Base-by-base conservation (phyloP, 2,329 filamentous ascomycete genomes). In the Tolypocladium inflatum region DNA sequence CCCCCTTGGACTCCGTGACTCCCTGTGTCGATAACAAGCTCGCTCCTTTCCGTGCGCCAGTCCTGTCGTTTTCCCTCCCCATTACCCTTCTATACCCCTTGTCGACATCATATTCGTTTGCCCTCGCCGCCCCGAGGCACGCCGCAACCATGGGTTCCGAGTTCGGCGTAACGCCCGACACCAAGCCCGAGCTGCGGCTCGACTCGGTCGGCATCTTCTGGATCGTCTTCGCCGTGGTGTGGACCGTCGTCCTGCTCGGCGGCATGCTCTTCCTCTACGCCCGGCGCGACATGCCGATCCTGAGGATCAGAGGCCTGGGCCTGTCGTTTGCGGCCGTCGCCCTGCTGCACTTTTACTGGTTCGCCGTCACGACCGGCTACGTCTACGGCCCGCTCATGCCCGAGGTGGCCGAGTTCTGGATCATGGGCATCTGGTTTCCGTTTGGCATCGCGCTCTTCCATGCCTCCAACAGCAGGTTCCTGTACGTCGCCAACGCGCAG, bases 361-460 rank as follows among this genome's bases (percentile, higher is more conserved):
- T 72, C 23, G 68, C 73, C 2, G 70, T 76, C 3, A 67, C 73
- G 60, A 67, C 71, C 3, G 74, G 65, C 1, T 78, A 78, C 57
- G 64, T 70, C 23, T 70, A 75, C 56, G 72, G 71, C 2, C 68
- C 74, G 2, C 60, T 77, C 2, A 70, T 73, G 55, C 80, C 82
- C 0, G 81, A 81, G 56, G 72, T 77, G 23, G 74, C 75, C 19
- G 82, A 86, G 68, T 88, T 78, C 67, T 88, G 84, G 83, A 78
- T 86, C 68, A 88, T 88, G 85, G 80, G 81, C 61, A 75, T 84
- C 57, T 85, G 83, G 67, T 73, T 88, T 3, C 85, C 85, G 13
- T 79, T 84, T 54, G 85, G 85, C 30, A 83, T 88, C 57, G 84
- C 83, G 9, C 71, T 88, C 6, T 87, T 87, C 66, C 84, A 88